Percentiles rank a stretch among this genome's conserved stretches.
Conservation (phyloP, 345 rosid species). For the Brassica cretica region DNA sequence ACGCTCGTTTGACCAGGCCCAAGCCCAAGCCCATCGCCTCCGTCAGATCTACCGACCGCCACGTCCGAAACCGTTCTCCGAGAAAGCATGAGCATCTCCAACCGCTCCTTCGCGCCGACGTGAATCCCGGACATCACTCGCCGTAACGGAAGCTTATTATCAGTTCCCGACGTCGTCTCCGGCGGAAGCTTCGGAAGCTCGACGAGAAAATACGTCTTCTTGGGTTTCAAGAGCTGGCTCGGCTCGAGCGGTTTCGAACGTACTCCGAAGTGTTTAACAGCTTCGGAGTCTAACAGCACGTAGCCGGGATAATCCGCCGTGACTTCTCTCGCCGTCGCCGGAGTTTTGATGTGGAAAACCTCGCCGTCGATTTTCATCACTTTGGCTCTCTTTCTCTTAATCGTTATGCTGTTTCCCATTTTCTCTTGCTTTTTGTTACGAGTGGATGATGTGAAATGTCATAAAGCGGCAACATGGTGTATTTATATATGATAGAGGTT, state of each 20-base stretch:
- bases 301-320: conserved; percentile 70
- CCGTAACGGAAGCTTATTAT: conserved; percentile 48
- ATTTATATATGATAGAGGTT: conserved; percentile 16
- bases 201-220: conserved; percentile 69
- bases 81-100: conserved; percentile 78
- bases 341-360: conserved; percentile 67
- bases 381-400: conserved; percentile 54
- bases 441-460: conserved; percentile 19
- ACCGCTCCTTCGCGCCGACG: conserved; percentile 83
- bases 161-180: conserved; percentile 5
- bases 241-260: conserved; percentile 78
- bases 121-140: conserved; percentile 75
- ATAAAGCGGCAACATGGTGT: neutral
- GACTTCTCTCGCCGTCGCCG: conserved; percentile 59
- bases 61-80: conserved; percentile 77
- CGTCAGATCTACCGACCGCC: conserved; percentile 32
- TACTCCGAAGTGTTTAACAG: conserved; percentile 72
- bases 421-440: conserved; percentile 3
- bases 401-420: conserved; percentile 78
- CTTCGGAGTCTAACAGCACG: conserved; percentile 72
- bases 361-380: conserved; percentile 91
- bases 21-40: conserved; percentile 21
- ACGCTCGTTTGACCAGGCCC: conserved; percentile 46
- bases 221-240: conserved; percentile 57
- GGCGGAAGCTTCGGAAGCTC: conserved; percentile 62